Evolutionary conservation across 129 eudicot species (phyloP).

Genomic region (Flaveria trinervia): DNA sequence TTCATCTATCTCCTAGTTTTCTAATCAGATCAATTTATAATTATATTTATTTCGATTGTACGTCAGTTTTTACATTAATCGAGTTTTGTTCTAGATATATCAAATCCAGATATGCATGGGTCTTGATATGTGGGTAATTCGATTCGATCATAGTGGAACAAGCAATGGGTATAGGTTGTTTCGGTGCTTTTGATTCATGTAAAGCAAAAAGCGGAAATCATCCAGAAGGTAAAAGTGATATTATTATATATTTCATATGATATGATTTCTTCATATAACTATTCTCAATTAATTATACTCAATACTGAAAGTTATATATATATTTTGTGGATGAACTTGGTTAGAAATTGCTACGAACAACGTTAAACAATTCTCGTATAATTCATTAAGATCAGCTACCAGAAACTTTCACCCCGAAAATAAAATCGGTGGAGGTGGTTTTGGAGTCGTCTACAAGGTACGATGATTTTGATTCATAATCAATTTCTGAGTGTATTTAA

Average conservation of each 20-base stretch:
- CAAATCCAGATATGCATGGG: too few relatives aligned
- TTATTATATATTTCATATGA: background rate
- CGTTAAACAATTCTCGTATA: constrained; percentile 52
- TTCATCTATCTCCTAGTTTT: too few relatives aligned
- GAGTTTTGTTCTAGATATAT: background rate
- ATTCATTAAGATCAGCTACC: constrained; percentile 79
- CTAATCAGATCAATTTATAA: too few relatives aligned
- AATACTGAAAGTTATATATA: too few relatives aligned
- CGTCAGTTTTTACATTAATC: too few relatives aligned
- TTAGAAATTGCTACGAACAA: constrained; percentile 57
- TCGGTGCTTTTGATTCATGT: constrained; percentile 64
- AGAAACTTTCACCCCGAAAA: constrained; percentile 65
- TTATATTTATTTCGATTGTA: too few relatives aligned
- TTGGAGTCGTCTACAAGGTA: constrained; percentile 68
- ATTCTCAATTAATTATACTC: background rate
- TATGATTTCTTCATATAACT: too few relatives aligned
- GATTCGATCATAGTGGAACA: background rate
- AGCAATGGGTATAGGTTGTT: constrained; percentile 52
- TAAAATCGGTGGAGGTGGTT: constrained; percentile 77
- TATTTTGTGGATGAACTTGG: background rate
- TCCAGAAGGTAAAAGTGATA: constrained; percentile 32
- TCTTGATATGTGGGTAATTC: background rate
- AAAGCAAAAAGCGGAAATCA: constrained; percentile 27
- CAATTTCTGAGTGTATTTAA: too few relatives aligned
- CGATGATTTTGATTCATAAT: too few relatives aligned